Conservation (phyloP, 768 basidiomycete species). For the Boletus rubroflammeus region DNA sequence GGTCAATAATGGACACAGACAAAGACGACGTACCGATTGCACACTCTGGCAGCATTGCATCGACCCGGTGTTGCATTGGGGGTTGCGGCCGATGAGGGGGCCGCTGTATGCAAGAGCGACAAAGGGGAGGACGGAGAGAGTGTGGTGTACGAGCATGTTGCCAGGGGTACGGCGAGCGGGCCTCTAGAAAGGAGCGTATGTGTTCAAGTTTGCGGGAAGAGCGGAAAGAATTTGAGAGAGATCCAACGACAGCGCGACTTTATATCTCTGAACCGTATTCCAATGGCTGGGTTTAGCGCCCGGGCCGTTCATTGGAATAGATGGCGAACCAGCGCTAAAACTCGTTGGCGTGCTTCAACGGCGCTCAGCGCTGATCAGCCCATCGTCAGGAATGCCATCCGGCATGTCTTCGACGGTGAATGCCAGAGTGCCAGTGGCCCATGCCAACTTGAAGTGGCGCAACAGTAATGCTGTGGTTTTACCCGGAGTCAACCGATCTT, state of each 20-base stretch:
- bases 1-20: not conserved
- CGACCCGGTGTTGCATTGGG: constrained; percentile 20
- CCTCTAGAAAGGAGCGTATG: constrained; percentile 21
- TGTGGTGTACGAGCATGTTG: constrained; percentile 14
- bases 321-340: not conserved
- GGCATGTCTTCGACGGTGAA: not conserved
- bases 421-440: too few species aligned
- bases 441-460: too few species aligned
- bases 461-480: not conserved
- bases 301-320: not conserved
- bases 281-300: constrained; percentile 11
- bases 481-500: not conserved
- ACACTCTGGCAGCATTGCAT: constrained; percentile 21
- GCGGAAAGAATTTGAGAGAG: constrained; percentile 7
- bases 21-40: constrained; percentile 14
- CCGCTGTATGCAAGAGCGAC: constrained; percentile 16
- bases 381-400: not conserved
- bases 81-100: constrained; percentile 24
- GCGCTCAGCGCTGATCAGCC: not conserved
- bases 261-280: constrained; percentile 19
- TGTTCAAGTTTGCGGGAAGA: constrained; percentile 11
- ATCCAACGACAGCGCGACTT: constrained; percentile 7
- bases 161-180: constrained; percentile 5
- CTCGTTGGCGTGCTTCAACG: not conserved
- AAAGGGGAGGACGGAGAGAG: constrained; percentile 17